Percentiles rank a stretch among this genome's conserved stretches.
Conservation (phyloP, 1,139 yeast species). For the Yamadazyma oceani region DNA sequence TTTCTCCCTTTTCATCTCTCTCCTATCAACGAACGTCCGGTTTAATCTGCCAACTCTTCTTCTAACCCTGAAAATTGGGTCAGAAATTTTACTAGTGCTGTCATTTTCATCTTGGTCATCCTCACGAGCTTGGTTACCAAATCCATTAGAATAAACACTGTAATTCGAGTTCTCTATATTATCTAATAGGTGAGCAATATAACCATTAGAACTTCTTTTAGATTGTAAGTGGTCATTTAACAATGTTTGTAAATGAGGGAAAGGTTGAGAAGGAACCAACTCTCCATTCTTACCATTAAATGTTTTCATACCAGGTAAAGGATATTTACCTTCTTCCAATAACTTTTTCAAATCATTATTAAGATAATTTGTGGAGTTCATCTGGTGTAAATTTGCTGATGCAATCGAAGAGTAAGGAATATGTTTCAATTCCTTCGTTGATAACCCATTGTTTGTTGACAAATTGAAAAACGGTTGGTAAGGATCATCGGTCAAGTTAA, state of each 20-base stretch:
- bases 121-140: slow-evolving; percentile 22
- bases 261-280: slow-evolving; percentile 42
- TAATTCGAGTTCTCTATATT: slow-evolving; percentile 49
- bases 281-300: slow-evolving; percentile 49
- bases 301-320: slow-evolving; percentile 45
- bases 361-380: slow-evolving; percentile 59
- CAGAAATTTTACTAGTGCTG: slow-evolving; percentile 40
- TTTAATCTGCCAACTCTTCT: slow-evolving; percentile 77
- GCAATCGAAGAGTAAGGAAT: slow-evolving; percentile 79
- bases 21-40: slow-evolving; percentile 71
- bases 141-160: slow-evolving; percentile 47
- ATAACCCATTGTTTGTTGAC: slow-evolving; percentile 49
- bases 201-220: slow-evolving; percentile 27
- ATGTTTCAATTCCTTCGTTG: slow-evolving; percentile 54
- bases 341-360: slow-evolving; percentile 41
- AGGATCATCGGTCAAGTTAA: slow-evolving; percentile 89
- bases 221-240: slow-evolving; percentile 30
- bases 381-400: slow-evolving; percentile 70
- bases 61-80: slow-evolving; percentile 63
- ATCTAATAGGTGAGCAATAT: slow-evolving; percentile 42
- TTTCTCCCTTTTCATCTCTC: slow-evolving; percentile 35
- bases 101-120: slow-evolving; percentile 22
- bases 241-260: slow-evolving; percentile 43
- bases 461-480: slow-evolving; percentile 82
- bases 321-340: slow-evolving; percentile 40